Base-by-base conservation (phyloP, 768 basidiomycete genomes). In the Austroboletus eburneus region DNA sequence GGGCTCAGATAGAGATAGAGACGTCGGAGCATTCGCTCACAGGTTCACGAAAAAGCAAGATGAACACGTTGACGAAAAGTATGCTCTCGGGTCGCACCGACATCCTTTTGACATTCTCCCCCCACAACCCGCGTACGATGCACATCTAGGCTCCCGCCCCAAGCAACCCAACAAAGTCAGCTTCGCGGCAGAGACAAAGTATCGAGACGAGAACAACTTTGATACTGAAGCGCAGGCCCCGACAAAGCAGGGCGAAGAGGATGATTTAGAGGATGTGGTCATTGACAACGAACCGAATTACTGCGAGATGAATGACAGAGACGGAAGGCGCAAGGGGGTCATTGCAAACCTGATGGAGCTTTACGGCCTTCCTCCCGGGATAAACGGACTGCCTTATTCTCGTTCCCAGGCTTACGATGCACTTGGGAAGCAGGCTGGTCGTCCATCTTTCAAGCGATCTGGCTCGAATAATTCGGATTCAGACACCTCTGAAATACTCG, bases 101-200 rank as follows among this genome's bases (percentile, higher is more conserved):
- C 80, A 84, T 50, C 81, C 82, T 9, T 75, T 81, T 51, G 79
- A 82, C 38, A 81, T 86, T 34, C 67, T 66, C 16, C 72, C 80
- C 2, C 84, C 83, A 3, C 60, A 66, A 32, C 62, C 66, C 45
- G 71, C 69, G 4, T 76, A 78, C 50, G 46, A 65, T 36, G 42
- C 36, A 57, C 61, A 45, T 10, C 42, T 24, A 5, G 44, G 17
- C 18, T 23, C 41, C 1, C 57, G 46, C 10, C 38, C 29, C 8
- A 58, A 46, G 37, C 55, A 50, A 23, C 34, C 55, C 9, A 61
- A 62, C 42, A 64, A 60, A 39, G 75, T 76, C 49, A 73, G 72
- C 52, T 78, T 77, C 43, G 66, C 69, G 13, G 50, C 66, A 35
- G 57, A 46, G 20, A 34, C 52, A 18, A 37, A 14, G 23, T 56